Base-by-base conservation (phyloP, 2,329 filamentous ascomycete species). In the Venturia oleaginea region DNA sequence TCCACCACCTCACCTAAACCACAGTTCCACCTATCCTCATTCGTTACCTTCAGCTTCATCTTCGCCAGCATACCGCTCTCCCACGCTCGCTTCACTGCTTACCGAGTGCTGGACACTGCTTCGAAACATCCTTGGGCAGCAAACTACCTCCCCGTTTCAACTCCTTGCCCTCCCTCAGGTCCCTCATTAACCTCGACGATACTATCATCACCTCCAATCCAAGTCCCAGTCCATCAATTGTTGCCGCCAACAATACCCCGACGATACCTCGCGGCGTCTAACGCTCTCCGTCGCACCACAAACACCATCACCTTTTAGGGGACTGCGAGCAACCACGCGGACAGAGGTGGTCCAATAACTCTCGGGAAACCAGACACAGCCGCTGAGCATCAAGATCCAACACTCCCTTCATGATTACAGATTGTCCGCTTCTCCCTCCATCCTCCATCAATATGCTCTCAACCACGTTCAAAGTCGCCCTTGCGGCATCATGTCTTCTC, bases 391-490 rank as follows among this genome's bases (percentile, higher is more conserved):
- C 15, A 57, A 34, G 51, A 57, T 7, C 24, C 8, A 34, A 15
- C 17, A 22, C 51, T 57, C 15, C 34, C 30, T 32, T 34, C 30
- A 8, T 19, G 30, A 22, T 8, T 11, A 34, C 30, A 57, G 51
- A 34, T 34, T n/a, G 51, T 57, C 30, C 51, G 17, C 17, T 54
- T 54, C 48, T 19, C 19, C 17, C 30, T 57, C 15, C 51, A 34
- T 19, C 30, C 34, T 34, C 46, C 60, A 19, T 51, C 60, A 22
- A 15, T 42, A 62, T 62, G 60, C 43, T 62, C 60, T 51, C 60
- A 32, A 32, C 40, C 5, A 46, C 40, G 19, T 19, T 42, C 42
- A 62, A 51, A 37, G 24, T 48, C 38, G 60, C 60, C 27, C 22
- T 62, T 17, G 42, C 60, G 38, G 60, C 60, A 24, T 51, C 42